Evolutionary conservation across 2,329 filamentous ascomycete genomes (phyloP).

Genomic region (Aspergillus sp.): DNA sequence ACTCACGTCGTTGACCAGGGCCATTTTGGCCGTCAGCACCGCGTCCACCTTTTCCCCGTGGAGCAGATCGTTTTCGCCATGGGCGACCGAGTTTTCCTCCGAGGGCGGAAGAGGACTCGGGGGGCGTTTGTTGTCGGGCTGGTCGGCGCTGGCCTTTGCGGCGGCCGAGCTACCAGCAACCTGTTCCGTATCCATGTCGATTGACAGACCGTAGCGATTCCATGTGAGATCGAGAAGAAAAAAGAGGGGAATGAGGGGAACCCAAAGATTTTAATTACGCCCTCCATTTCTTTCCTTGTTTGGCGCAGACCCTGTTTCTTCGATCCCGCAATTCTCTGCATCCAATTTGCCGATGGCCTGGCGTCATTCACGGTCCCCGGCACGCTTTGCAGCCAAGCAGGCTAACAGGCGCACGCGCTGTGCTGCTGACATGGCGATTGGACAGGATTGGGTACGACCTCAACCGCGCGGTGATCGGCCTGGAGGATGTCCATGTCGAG

Average conservation of each 20-base stretch:
- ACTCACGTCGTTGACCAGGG: slow-evolving; percentile 29
- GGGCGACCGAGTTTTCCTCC: not conserved
- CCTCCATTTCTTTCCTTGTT: no score
- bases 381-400: not conserved
- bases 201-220: not conserved
- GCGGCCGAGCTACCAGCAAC: not conserved
- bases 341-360: not conserved
- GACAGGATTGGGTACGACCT: not conserved
- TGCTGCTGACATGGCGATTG: not conserved
- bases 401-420: not conserved
- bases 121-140: not conserved
- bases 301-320: no score
- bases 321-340: not conserved
- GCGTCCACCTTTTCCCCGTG: slow-evolving; percentile 29
- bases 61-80: not conserved
- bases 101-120: not conserved
- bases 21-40: slow-evolving; percentile 42
- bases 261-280: no score
- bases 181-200: not conserved
- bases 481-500: not conserved
- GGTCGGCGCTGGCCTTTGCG: not conserved
- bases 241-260: not conserved
- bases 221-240: not conserved
- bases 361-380: not conserved
- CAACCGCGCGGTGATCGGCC: not conserved